Evolutionary conservation across 2,329 filamentous ascomycete species (phyloP), one percentile per base, ranked within the genome.

Genomic region (Ramularia collo-cygni): DNA sequence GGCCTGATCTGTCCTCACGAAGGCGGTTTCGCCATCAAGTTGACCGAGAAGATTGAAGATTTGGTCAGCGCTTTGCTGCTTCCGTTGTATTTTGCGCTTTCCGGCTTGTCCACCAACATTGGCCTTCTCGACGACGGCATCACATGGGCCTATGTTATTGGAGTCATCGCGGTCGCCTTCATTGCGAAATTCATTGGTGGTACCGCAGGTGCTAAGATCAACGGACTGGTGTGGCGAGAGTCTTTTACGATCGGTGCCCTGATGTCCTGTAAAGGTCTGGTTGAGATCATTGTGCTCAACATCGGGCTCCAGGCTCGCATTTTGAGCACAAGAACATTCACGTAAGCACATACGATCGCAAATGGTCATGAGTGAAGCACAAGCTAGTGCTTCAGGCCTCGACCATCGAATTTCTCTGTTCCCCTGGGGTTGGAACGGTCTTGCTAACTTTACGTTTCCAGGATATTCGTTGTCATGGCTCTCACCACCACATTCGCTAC

Each of bases 181-280:
- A 67, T 79, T 15, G 86, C 82, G 35, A 96, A 96, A 62, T 83
- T 96, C 37, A 69, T 81, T 9, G 90, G 89, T 29, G 88, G 86
- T 13, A 81, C 86, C 0, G 43, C 93, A 1, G 87, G 89, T 6
- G 88, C 90, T 1, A 76, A 79, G 26, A 57, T 78, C 3, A 85
- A 79, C 53, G 87, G 83, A 17, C 70, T 95, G 36, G 74, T 93
- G 1, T 96, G 90, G 90, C 77, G 89, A 43, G 90, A 96, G 61
- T 89, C 84, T 42, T 76, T 93, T 21, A 79, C 86, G 1, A 92
- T 96, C 51, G 90, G 90, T 10, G 79, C 82, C 12, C 66, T 95
- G 54, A 96, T 96, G 90, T 94, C 86, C 64, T 96, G 90, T 64
- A 96, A 96, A 63, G 90, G 90, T 55, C 71, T 96, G 8, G 89